Evolutionary conservation across 495 filamentous ascomycete genomes (phyloP).

Genomic region (Aspergillus sclerotioniger): DNA sequence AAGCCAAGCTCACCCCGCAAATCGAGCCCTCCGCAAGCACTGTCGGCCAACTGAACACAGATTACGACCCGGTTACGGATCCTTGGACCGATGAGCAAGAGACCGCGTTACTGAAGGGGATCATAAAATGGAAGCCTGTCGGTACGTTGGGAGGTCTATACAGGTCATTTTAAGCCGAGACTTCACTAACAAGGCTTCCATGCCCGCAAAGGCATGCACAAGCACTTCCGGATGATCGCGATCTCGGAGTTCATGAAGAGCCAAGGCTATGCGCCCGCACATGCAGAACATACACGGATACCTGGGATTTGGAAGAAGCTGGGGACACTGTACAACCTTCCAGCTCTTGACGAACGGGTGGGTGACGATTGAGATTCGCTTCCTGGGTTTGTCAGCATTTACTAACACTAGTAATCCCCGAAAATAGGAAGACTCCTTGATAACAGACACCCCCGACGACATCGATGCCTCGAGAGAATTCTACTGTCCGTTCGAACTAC

Average conservation of each 20-base stretch:
- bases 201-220: constrained; percentile 74
- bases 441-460: constrained; percentile 60
- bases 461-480: constrained; percentile 52
- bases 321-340: constrained; percentile 77
- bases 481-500: constrained; percentile 73
- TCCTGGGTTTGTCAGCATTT: neutral
- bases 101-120: constrained; percentile 82
- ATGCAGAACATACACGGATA: constrained; percentile 76
- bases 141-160: constrained; percentile 50
- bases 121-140: constrained; percentile 91
- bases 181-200: constrained; percentile 4
- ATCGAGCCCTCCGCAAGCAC: constrained; percentile 40
- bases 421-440: constrained; percentile 47
- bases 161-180: neutral
- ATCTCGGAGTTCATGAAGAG: constrained; percentile 83
- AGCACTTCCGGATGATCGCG: constrained; percentile 92
- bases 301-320: constrained; percentile 92
- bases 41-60: constrained; percentile 34
- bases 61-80: constrained; percentile 56
- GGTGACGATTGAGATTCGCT: constrained; percentile 3
- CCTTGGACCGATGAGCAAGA: constrained; percentile 96
- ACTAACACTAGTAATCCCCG: constrained; percentile 4
- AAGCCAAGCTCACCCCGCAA: constrained; percentile 42
- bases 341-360: constrained; percentile 83
- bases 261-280: constrained; percentile 71